Evolutionary conservation across 805 yeast genomes (phyloP).

Genomic region (Starmera caribaea): DNA sequence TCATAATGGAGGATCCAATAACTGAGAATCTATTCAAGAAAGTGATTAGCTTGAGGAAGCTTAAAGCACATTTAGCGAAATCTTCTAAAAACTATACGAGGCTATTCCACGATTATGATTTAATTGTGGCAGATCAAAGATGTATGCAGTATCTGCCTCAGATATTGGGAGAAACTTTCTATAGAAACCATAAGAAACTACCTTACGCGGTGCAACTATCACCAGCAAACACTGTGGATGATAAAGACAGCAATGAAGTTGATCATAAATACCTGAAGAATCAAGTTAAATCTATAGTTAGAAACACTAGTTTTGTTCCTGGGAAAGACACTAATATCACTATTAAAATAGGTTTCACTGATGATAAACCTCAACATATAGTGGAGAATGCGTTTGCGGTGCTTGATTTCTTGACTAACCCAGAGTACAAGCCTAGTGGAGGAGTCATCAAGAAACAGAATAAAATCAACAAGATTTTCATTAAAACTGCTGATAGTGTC

Average conservation of each 20-base stretch:
- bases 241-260: constrained; percentile 45
- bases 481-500: constrained; percentile 59
- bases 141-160: constrained; percentile 51
- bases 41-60: constrained; percentile 48
- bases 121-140: constrained; percentile 61
- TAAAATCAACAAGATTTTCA: constrained; percentile 40
- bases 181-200: constrained; percentile 51
- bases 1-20: constrained; percentile 38
- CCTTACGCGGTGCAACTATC: constrained; percentile 62
- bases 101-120: constrained; percentile 51
- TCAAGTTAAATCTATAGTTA: constrained; percentile 56
- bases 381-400: constrained; percentile 45
- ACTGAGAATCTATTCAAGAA: constrained; percentile 56
- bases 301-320: constrained; percentile 54
- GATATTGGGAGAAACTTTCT: constrained; percentile 51
- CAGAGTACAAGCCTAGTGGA: constrained; percentile 43
- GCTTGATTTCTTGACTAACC: constrained; percentile 35
- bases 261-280: constrained; percentile 55
- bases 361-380: constrained; percentile 32
- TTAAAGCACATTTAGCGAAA: constrained; percentile 36
- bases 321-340: constrained; percentile 52
- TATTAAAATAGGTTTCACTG: constrained; percentile 48
- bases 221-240: constrained; percentile 17
- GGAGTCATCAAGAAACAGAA: constrained; percentile 40
- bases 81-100: constrained; percentile 26